Conservation (phyloP, 306 rosid species). For the Trifolium subterraneum region DNA sequence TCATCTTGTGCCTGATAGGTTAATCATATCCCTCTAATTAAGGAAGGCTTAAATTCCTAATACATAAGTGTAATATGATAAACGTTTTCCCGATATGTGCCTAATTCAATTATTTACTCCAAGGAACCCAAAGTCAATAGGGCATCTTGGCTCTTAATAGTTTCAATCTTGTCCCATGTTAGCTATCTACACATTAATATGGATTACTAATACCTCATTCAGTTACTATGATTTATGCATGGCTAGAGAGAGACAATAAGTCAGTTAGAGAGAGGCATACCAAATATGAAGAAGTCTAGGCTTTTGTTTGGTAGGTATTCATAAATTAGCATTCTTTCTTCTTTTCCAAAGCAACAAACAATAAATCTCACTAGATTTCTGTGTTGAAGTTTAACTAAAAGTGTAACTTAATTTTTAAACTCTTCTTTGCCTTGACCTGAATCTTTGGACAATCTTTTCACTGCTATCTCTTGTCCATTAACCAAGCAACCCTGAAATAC, state of each 20-base stretch:
- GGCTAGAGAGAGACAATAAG: background rate
- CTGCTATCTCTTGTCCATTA: slow-evolving; percentile 58
- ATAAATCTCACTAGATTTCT: slow-evolving; percentile 46
- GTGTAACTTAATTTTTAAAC: slow-evolving; percentile 42
- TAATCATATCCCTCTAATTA: no score
- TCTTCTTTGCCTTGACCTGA: slow-evolving; percentile 47
- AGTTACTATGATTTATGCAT: no score
- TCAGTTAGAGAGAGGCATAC: slow-evolving; percentile 19
- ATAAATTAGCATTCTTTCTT: slow-evolving; percentile 51
- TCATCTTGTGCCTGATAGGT: no score
- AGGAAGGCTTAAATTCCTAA: no score
- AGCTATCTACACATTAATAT: no score
- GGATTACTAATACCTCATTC: no score
- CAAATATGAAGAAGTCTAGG: slow-evolving; percentile 54
- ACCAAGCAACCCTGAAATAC: slow-evolving; percentile 51
- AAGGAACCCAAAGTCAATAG: no score
- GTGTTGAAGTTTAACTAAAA: slow-evolving; percentile 44
- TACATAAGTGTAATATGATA: no score
- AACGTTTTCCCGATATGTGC: no score
- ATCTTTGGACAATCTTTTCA: slow-evolving; percentile 20
- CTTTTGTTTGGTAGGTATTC: slow-evolving; percentile 57
- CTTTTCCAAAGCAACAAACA: slow-evolving; percentile 42
- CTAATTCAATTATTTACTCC: no score
- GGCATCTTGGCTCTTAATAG: no score
- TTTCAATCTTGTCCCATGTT: no score